phyloP scores from a whole-genome alignment of 495 filamentous ascomycete genomes.

The Articulospora tetracladia region DNA sequence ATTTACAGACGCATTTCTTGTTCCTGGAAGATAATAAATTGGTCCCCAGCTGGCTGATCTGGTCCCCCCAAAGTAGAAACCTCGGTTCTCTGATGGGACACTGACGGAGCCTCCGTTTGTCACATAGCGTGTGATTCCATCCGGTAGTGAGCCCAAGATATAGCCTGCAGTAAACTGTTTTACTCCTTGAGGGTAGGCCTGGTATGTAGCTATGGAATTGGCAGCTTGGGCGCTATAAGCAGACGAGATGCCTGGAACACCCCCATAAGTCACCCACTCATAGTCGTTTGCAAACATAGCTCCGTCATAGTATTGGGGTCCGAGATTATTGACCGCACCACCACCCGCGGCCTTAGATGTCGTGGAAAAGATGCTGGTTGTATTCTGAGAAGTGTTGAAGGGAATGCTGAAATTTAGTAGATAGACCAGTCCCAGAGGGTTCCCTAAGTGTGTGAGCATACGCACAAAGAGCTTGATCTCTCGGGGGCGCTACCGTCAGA shows the following conservation, averaged over 20 bases:
- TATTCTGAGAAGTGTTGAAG: slow-evolving; percentile 51
- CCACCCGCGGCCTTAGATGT: slow-evolving; percentile 39
- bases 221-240: slow-evolving; percentile 28
- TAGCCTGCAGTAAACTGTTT: slow-evolving; percentile 41
- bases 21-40: slow-evolving; percentile 31
- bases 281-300: slow-evolving; percentile 63
- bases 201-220: slow-evolving; percentile 43
- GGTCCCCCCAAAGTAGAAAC: slow-evolving; percentile 69
- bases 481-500: slow-evolving; percentile 33
- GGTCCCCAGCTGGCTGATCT: slow-evolving; percentile 40
- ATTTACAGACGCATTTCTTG: slow-evolving; percentile 29
- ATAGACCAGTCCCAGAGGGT: slow-evolving; percentile 44
- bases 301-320: slow-evolving; percentile 57
- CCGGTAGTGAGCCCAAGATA: slow-evolving; percentile 31
- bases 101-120: slow-evolving; percentile 60
- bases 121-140: slow-evolving; percentile 55
- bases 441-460: slow-evolving; percentile 30
- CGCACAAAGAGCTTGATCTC: not conserved
- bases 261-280: slow-evolving; percentile 53
- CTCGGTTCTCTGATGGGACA: slow-evolving; percentile 67
- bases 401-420: slow-evolving; percentile 54
- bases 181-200: slow-evolving; percentile 45
- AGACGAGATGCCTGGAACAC: slow-evolving; percentile 27
- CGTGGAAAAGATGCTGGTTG: slow-evolving; percentile 44
- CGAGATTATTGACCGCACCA: slow-evolving; percentile 48